phyloP scores from a whole-genome alignment of 2,329 filamentous ascomycete species.

The Ophiocordyceps camponoti-saundersi region DNA sequence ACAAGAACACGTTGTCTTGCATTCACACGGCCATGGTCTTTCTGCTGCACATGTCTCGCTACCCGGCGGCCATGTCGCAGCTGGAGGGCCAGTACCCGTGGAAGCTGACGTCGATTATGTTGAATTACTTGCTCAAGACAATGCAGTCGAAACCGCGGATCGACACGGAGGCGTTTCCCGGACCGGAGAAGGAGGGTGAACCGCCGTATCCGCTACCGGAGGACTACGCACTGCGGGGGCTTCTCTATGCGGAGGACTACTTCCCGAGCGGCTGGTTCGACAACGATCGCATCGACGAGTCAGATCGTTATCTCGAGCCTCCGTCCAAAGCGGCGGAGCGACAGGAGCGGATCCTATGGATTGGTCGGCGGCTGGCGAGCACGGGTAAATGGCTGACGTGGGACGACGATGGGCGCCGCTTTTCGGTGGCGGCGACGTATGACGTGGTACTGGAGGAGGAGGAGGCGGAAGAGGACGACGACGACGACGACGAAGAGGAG shows the following conservation, averaged over 20 bases:
- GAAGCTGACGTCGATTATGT: conserved; percentile 20
- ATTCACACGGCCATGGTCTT: conserved; percentile 47
- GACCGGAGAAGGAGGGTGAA: conserved; percentile 18
- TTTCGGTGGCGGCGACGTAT: conserved; percentile 20
- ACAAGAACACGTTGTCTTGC: conserved; percentile 43
- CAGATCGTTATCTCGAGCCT: conserved; percentile 47
- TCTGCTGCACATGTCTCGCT: conserved; percentile 26
- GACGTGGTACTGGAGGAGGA: conserved; percentile 10
- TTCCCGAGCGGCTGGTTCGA: conserved; percentile 42
- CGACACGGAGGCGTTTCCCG: conserved; percentile 27
- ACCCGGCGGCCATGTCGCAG: conserved; percentile 22
- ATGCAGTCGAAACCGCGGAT: conserved; percentile 17
- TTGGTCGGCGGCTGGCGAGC: conserved; percentile 31
- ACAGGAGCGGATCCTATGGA: conserved; percentile 40
- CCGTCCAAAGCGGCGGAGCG: conserved; percentile 40
- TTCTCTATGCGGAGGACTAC: conserved; percentile 42
- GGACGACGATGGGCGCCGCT: conserved; percentile 17
- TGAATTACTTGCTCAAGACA: conserved; percentile 18
- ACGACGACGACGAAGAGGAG: background rate
- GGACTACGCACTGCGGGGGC: conserved; percentile 48
- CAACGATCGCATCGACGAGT: conserved; percentile 43
- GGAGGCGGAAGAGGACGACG: background rate
- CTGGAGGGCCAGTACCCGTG: conserved; percentile 34
- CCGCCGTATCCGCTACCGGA: conserved; percentile 44
- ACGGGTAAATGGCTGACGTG: conserved; percentile 27